A percentile compares a stretch with the other conserved stretches of the same genome.
These are phyloP conservation scores for Pestalotiopsis sp. DNA, from an alignment of 2,329 filamentous ascomycete species.

Conservation along the genomic window DNA sequence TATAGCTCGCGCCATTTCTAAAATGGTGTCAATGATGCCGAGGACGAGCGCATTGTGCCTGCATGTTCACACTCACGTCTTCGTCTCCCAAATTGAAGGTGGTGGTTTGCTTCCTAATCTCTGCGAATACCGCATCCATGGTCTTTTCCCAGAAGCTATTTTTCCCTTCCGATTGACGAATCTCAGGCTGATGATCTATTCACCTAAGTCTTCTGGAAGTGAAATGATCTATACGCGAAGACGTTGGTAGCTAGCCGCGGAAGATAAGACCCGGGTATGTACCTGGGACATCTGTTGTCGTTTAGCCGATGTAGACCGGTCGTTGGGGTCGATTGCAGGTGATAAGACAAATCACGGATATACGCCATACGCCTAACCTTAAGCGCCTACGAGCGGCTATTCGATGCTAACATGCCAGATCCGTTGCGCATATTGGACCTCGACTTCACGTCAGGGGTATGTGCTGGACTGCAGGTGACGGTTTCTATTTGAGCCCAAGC, in stretches of 20 bases:
- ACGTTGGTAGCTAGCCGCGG: neutral
- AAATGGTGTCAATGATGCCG: neutral
- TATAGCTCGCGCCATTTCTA: neutral
- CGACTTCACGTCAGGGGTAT: no score
- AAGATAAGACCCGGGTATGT: neutral
- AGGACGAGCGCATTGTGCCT: neutral
- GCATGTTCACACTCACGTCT: neutral
- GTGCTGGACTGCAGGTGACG: no score
- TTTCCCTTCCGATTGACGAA: neutral
- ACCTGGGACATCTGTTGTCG: neutral
- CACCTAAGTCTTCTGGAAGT: neutral
- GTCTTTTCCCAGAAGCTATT: neutral
- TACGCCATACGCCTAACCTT: neutral
- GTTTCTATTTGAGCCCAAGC: no score
- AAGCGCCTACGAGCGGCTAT: no score
- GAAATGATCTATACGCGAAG: neutral
- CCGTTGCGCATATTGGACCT: no score
- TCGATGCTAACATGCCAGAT: no score
- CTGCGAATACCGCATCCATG: constrained; percentile 4
- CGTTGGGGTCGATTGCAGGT: neutral
- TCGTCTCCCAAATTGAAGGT: neutral
- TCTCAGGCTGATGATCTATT: neutral
- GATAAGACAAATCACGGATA: neutral
- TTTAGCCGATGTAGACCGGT: neutral
- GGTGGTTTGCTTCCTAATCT: neutral